These are phyloP conservation scores for Panaeolus cyanescens DNA, from an alignment of 768 basidiomycete genomes.

Conservation along the genomic window DNA sequence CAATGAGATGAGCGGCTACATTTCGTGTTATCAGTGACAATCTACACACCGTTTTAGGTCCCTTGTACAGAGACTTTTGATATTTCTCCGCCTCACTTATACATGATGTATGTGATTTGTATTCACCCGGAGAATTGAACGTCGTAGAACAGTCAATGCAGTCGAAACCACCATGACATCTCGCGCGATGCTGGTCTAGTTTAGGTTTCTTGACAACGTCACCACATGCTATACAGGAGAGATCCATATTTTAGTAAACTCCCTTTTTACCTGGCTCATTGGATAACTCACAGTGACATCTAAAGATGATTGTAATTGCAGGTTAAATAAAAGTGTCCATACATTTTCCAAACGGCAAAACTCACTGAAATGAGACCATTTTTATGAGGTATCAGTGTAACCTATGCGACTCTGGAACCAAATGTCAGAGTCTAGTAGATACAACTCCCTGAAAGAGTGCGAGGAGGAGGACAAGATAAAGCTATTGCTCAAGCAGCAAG, in stretches of 20 bases:
- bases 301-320: constrained; percentile 26
- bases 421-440: not conserved
- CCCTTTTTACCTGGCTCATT: not conserved
- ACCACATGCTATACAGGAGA: constrained; percentile 56
- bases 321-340: not conserved
- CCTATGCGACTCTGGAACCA: not conserved
- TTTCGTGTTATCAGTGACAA: not conserved
- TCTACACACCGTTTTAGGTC: constrained; percentile 57
- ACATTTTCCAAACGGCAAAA: not conserved
- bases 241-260: not conserved
- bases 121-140: constrained; percentile 75
- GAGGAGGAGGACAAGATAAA: not conserved
- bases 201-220: constrained; percentile 95
- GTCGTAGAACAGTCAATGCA: constrained; percentile 90
- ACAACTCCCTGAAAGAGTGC: not conserved
- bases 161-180: constrained; percentile 71
- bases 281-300: constrained; percentile 67
- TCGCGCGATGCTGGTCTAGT: constrained; percentile 72
- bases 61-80: constrained; percentile 84
- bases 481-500: not conserved
- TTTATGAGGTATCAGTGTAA: not conserved
- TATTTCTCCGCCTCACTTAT: constrained; percentile 94
- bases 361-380: constrained; percentile 36
- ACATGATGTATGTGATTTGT: constrained; percentile 82
- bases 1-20: constrained; percentile 3